Percentiles rank a stretch among this genome's conserved stretches.
Conservation (phyloP, 768 basidiomycete genomes). For the Leccinum olivaceopallidum region DNA sequence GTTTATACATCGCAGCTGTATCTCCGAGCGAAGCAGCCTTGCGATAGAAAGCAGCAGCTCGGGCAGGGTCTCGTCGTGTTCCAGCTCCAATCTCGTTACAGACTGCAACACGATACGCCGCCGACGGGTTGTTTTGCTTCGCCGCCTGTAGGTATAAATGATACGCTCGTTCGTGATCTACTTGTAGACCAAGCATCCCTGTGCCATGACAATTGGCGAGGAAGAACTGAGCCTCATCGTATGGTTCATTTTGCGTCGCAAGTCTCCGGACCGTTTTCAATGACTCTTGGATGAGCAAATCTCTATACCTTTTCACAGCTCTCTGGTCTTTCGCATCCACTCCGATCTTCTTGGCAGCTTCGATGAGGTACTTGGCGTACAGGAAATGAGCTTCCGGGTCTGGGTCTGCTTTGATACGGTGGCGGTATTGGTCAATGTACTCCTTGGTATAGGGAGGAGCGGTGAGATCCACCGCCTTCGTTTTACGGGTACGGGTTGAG, state of each 20-base stretch:
- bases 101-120: slow-evolving; percentile 95
- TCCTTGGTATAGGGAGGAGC: slow-evolving; percentile 92
- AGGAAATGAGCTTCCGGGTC: slow-evolving; percentile 98
- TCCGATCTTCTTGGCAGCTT: slow-evolving; percentile 93
- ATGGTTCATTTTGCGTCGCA: slow-evolving; percentile 89
- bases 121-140: slow-evolving; percentile 95
- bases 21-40: slow-evolving; percentile 96
- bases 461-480: slow-evolving; percentile 79
- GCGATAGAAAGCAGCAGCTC: slow-evolving; percentile 94
- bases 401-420: slow-evolving; percentile 95
- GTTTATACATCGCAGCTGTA: slow-evolving; percentile 98
- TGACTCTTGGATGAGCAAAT: slow-evolving; percentile 82
- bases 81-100: slow-evolving; percentile 99
- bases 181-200: slow-evolving; percentile 90
- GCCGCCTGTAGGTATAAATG: slow-evolving; percentile 96
- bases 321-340: slow-evolving; percentile 73
- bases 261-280: slow-evolving; percentile 91
- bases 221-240: slow-evolving; percentile 98
- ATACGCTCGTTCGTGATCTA: slow-evolving; percentile 98
- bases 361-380: slow-evolving; percentile 98
- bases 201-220: slow-evolving; percentile 97
- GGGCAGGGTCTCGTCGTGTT: slow-evolving; percentile 81
- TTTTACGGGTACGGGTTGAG: slow-evolving; percentile 63
- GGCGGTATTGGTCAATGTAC: slow-evolving; percentile 97
- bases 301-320: slow-evolving; percentile 87